A percentile compares a stretch with the other conserved stretches of the same genome.
phyloP scores from a whole-genome alignment of 805 yeast genomes.

The Ogataea parapolymorpha region DNA sequence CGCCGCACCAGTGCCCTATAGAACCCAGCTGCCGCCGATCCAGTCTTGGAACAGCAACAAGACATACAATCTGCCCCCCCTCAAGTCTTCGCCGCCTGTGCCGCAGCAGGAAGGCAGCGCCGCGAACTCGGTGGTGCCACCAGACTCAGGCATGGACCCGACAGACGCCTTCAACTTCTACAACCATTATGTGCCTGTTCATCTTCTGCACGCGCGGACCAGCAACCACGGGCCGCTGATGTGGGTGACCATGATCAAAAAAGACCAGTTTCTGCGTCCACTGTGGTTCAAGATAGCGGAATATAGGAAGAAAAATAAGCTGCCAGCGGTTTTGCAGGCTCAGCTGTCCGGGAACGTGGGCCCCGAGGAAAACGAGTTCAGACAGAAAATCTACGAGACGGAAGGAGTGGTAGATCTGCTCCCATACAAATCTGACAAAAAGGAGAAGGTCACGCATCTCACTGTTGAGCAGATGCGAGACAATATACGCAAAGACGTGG shows the following conservation, averaged over 20 bases:
- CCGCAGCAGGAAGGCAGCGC: neutral
- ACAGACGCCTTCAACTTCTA: slow-evolving; percentile 41
- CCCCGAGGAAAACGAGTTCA: slow-evolving; percentile 24
- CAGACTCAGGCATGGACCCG: slow-evolving; percentile 20
- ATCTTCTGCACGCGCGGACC: slow-evolving; percentile 38
- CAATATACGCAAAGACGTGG: neutral
- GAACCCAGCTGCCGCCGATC: slow-evolving; percentile 23
- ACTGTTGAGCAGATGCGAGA: neutral
- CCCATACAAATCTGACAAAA: slow-evolving; percentile 23
- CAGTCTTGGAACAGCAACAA: slow-evolving; percentile 12
- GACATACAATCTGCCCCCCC: slow-evolving; percentile 9
- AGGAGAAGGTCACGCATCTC: slow-evolving; percentile 3
- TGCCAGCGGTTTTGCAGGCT: slow-evolving; percentile 2
- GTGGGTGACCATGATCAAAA: slow-evolving; percentile 45
- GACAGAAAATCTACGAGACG: slow-evolving; percentile 33
- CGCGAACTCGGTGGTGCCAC: neutral
- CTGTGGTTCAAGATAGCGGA: slow-evolving; percentile 33
- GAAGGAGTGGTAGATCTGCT: slow-evolving; percentile 39
- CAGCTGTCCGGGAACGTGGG: neutral
- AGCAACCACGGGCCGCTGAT: slow-evolving; percentile 52
- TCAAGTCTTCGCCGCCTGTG: neutral
- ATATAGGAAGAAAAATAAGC: slow-evolving; percentile 20
- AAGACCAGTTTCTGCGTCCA: slow-evolving; percentile 40
- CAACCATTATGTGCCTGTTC: slow-evolving; percentile 41
- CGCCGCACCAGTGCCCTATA: slow-evolving; percentile 8